Base-by-base conservation (phyloP, 805 yeast genomes). In the Metahyphopichia silvanorum region DNA sequence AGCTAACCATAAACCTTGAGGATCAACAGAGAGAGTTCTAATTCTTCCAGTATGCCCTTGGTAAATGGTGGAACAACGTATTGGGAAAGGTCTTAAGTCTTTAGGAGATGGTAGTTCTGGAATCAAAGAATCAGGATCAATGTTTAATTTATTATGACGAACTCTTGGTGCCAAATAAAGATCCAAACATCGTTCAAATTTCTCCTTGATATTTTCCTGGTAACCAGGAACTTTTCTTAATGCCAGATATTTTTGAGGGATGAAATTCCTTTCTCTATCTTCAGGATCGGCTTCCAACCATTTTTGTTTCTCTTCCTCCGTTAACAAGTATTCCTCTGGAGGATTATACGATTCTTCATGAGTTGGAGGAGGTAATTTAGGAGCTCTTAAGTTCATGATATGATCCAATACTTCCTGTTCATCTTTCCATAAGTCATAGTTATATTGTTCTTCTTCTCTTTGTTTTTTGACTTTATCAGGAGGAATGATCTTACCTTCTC, bases 91-190 rank as follows among this genome's bases (percentile, higher is more conserved):
- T 60, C 95, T 79, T 49, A 93, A 71, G 60, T 93, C 98, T 61
- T 87, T 82, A 38, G 98, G 98, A 15, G 96, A 86, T 24, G 98
- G 98, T 46, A 93, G 74, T 51, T 93, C 95, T 8, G 98, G 98
- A 46, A 93, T 81, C 53, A 93, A 76, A 25, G 95, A 83, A 45
- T 93, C 98, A 6, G 98, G 98, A 51, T 93, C 98, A 49, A 93
- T 87, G 57, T 89, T 83, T 53, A 88, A 72, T 61, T 88, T 88
- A 58, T 86, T 82, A 49, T 80, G 86, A 53, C 96, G 86, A 34
- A 86, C 91, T 65, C 98, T 81, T 42, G 98, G 98, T 2, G 98
- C 98, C 46, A 93, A 69, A 54, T 93, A 93, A 47, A 91, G 71
- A 64, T 93, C 98, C 55, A 93, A 69, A 46, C 93, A 84, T 54